Evolutionary conservation across 2,329 filamentous ascomycete species (phyloP).

Genomic region (Aspergillus spinulosporus): DNA sequence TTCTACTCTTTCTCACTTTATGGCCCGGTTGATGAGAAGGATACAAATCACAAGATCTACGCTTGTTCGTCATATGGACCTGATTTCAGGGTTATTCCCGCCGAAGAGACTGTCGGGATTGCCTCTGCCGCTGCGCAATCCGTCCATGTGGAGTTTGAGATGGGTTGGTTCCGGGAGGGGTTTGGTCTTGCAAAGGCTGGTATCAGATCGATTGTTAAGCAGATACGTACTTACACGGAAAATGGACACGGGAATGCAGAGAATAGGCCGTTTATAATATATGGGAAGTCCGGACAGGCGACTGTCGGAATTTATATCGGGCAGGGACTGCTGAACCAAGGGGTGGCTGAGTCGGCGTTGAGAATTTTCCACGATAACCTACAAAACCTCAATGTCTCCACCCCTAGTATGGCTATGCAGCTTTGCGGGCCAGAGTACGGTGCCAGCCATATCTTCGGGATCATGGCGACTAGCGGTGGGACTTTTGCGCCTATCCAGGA

Average conservation of each 20-base stretch:
- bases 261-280: slow-evolving; percentile 29
- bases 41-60: slow-evolving; percentile 31
- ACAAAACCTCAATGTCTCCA: slow-evolving; percentile 21
- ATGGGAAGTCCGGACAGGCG: slow-evolving; percentile 30
- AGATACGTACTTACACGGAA: slow-evolving; percentile 33
- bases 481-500: slow-evolving; percentile 35
- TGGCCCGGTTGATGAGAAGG: slow-evolving; percentile 34
- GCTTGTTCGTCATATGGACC: slow-evolving; percentile 33
- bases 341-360: slow-evolving; percentile 31
- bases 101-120: not conserved
- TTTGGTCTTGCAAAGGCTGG: slow-evolving; percentile 18
- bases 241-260: slow-evolving; percentile 25
- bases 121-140: slow-evolving; percentile 14
- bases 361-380: slow-evolving; percentile 29
- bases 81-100: slow-evolving; percentile 17
- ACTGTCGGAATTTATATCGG: slow-evolving; percentile 42
- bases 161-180: slow-evolving; percentile 32
- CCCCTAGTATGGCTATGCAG: slow-evolving; percentile 38
- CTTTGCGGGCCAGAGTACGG: slow-evolving; percentile 35
- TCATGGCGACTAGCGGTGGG: slow-evolving; percentile 35
- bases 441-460: slow-evolving; percentile 37
- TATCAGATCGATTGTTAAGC: slow-evolving; percentile 27
- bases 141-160: slow-evolving; percentile 26
- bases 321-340: slow-evolving; percentile 24
- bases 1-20: slow-evolving; percentile 40